Evolutionary conservation across 2,329 filamentous ascomycete genomes (phyloP), one percentile per base, ranked within the genome.

Genomic region (Chrysoporthe cubensis): DNA sequence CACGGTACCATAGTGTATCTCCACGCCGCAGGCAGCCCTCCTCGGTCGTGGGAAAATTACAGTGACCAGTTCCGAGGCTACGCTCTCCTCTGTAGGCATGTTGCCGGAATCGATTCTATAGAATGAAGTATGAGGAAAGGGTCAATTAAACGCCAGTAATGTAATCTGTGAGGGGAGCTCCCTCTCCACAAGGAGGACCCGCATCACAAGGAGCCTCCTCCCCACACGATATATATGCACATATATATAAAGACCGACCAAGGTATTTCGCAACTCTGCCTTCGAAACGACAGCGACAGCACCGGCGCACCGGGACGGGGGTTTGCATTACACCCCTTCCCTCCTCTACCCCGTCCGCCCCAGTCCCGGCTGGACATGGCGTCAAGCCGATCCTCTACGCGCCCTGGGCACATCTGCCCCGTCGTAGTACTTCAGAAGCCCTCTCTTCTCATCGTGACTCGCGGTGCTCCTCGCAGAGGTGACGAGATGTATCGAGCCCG

Each of bases 131-230:
- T 60, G 18, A 62, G 64, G 21, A 66, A 62, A 54, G 40, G 43
- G 50, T 71, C 66, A 67, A 72, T 72, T 72, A 71, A 72, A 72
- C 71, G 70, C 71, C 71, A 62, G 64, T 71, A 70, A 68, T 71
- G 66, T 71, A 62, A 66, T 69, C 63, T 69, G 56, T 48, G 54
- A 68, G 63, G 64, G 57, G 57, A 57, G 43, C 26, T 2, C 46
- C 37, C 61, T 52, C 68, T 43, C 48, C 54, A 59, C 14, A 26
- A 43, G 52, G 62, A 50, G 57, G 37, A 57, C 64, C 16, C 44
- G 11, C 54, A 6, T 59, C 44, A 42, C 59, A 48, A 60, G 37
- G 46, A 32, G 44, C 63, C 48, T 60, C 50, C 37, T 26, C 26
- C 26, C 26, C 26, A 26, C 32, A 34, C 68, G 50, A 50, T 57